Percentiles rank a stretch among this genome's conserved stretches.
phyloP scores from a whole-genome alignment of 176 grass and related monocot genomes.

The Cenchrus americanus region DNA sequence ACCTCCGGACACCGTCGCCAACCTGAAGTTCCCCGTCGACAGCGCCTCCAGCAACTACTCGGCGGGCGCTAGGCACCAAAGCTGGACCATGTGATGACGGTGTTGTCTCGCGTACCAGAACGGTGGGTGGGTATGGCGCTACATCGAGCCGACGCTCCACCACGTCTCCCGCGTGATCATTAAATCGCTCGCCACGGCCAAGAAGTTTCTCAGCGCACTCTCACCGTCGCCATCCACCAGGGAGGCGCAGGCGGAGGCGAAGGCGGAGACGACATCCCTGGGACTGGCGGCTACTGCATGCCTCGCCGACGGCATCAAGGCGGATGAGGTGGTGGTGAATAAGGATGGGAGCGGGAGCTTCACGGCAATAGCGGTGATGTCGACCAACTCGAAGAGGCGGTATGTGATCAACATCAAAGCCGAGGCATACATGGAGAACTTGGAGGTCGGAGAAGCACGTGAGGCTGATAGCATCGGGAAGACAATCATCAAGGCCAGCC shows the following conservation, averaged over 20 bases:
- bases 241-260: neutral
- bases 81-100: slow-evolving; percentile 59
- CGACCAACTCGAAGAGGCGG: slow-evolving; percentile 48
- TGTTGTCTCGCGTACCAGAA: slow-evolving; percentile 68
- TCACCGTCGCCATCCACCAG: neutral
- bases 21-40: slow-evolving; percentile 34
- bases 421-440: slow-evolving; percentile 85
- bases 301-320: slow-evolving; percentile 28
- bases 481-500: slow-evolving; percentile 90
- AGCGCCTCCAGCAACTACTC: neutral
- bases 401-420: slow-evolving; percentile 91
- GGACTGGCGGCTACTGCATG: slow-evolving; percentile 72
- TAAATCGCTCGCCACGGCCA: slow-evolving; percentile 87
- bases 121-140: slow-evolving; percentile 31
- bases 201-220: slow-evolving; percentile 51
- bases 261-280: neutral
- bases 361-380: slow-evolving; percentile 75
- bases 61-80: neutral
- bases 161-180: slow-evolving; percentile 67
- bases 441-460: slow-evolving; percentile 69
- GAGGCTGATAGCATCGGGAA: slow-evolving; percentile 89
- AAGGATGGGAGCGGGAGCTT: slow-evolving; percentile 69
- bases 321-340: slow-evolving; percentile 67
- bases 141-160: slow-evolving; percentile 47
- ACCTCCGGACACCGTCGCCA: no score